A percentile compares a stretch with the other conserved stretches of the same genome.
phyloP scores from a whole-genome alignment of 73 alveolate species.

The Breviolum minutum region DNA sequence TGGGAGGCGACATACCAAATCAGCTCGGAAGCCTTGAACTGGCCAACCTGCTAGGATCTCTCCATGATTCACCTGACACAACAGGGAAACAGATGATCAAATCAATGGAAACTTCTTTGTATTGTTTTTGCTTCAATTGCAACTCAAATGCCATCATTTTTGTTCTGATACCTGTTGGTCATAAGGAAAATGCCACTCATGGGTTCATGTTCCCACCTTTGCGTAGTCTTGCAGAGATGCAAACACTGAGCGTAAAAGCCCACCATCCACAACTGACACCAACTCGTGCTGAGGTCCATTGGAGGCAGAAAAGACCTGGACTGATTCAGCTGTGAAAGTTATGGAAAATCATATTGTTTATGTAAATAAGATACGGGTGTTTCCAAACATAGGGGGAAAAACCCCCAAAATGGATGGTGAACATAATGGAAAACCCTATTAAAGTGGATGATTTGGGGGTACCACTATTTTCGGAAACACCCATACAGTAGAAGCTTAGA shows the following conservation, averaged over 20 bases:
- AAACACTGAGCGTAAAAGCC: conserved; percentile 74
- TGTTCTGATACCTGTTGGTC: neutral
- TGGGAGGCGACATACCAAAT: neutral
- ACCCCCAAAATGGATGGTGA: neutral
- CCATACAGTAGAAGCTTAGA: neutral
- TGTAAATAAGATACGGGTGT: too few relatives aligned
- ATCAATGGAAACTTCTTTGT: neutral
- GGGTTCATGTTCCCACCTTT: neutral
- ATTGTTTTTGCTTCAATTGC: too few relatives aligned
- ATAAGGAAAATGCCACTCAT: neutral
- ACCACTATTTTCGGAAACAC: neutral
- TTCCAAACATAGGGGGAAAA: too few relatives aligned
- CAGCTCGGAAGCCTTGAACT: conserved; percentile 73
- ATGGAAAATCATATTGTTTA: too few relatives aligned
- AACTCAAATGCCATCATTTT: neutral
- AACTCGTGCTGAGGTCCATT: conserved; percentile 36
- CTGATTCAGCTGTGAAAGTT: neutral
- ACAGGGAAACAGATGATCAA: neutral
- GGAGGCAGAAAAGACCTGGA: conserved; percentile 35
- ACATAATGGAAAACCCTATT: too few relatives aligned
- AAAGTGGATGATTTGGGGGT: too few relatives aligned
- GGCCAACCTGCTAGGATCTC: conserved; percentile 66
- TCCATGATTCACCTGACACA: neutral
- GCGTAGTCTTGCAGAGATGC: conserved; percentile 26
- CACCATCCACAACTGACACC: conserved; percentile 14